phyloP scores from a whole-genome alignment of 2,329 filamentous ascomycete genomes.

The Exophiala sp. region DNA sequence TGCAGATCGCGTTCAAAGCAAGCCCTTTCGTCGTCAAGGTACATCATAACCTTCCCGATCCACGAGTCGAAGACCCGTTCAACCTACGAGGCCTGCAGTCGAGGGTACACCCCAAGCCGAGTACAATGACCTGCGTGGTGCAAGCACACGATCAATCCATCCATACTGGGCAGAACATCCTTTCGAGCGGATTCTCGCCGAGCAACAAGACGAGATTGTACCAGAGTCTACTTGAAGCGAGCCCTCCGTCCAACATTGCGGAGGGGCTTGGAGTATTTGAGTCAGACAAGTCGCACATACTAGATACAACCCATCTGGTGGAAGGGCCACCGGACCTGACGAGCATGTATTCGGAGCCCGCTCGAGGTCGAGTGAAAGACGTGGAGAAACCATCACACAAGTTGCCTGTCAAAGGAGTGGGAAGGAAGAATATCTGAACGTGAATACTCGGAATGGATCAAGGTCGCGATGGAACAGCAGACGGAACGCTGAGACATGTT shows the following conservation, averaged over 20 bases:
- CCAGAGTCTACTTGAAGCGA: conserved; percentile 14
- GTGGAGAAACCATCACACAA: background rate
- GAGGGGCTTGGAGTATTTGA: conserved; percentile 16
- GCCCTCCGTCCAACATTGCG: conserved; percentile 9
- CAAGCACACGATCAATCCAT: background rate
- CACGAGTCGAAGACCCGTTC: conserved; percentile 24
- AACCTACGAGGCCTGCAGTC: conserved; percentile 25
- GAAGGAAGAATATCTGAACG: background rate
- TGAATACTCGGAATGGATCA: background rate
- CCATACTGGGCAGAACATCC: conserved; percentile 9
- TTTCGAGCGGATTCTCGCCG: conserved; percentile 17
- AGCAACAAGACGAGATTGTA: conserved; percentile 16
- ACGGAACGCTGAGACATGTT: no score
- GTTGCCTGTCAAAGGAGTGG: no score
- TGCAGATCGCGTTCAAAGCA: conserved; percentile 9
- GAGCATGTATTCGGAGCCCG: conserved; percentile 7
- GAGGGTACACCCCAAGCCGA: conserved; percentile 15
- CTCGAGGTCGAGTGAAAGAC: background rate
- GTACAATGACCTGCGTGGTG: conserved; percentile 19
- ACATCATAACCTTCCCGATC: conserved; percentile 20
- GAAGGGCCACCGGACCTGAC: conserved; percentile 9
- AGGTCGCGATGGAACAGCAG: no score
- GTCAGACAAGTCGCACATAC: conserved; percentile 5
- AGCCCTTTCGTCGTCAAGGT: conserved; percentile 22
- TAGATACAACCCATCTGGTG: conserved; percentile 13